Conservation (phyloP, 768 basidiomycete species). For the Leccinellum rugosiceps region DNA sequence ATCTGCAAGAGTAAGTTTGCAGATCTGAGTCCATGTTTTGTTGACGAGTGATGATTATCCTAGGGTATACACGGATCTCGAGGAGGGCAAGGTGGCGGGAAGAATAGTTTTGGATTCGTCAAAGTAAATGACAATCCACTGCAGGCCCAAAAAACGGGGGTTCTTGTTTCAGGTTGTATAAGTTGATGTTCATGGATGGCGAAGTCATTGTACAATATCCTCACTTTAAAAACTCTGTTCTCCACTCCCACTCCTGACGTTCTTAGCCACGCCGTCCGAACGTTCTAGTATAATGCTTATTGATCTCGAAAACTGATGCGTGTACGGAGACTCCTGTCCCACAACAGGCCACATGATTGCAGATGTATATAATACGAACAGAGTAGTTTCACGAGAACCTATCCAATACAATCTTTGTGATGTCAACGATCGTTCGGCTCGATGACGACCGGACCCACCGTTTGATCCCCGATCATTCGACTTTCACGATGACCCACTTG, state of each 20-base stretch:
- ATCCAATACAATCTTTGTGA: not conserved
- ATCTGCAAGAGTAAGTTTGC: conserved; percentile 48
- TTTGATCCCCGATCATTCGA: conserved; percentile 16
- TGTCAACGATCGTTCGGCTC: not conserved
- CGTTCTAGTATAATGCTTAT: not conserved
- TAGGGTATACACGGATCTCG: conserved; percentile 40
- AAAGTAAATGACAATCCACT: conserved; percentile 13
- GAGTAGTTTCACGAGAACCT: not conserved
- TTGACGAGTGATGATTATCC: not conserved
- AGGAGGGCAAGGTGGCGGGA: conserved; percentile 41
- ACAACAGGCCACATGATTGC: not conserved
- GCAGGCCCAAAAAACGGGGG: not conserved
- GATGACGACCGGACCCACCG: not conserved
- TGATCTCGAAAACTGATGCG: not conserved
- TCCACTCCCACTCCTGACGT: not conserved
- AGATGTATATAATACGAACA: not conserved
- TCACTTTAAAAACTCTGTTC: not conserved
- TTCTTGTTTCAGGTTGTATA: not conserved
- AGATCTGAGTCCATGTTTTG: not conserved
- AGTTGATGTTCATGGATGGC: not conserved
- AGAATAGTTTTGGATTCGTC: conserved; percentile 38
- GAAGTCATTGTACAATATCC: not conserved
- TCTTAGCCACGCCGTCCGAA: not conserved
- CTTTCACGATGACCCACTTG: conserved; percentile 60
- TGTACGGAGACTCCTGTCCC: not conserved